A percentile compares a stretch with the other conserved stretches of the same genome.
Conservation (phyloP, 2,329 filamentous ascomycete species). For the Atkinsonella hypoxylon region DNA sequence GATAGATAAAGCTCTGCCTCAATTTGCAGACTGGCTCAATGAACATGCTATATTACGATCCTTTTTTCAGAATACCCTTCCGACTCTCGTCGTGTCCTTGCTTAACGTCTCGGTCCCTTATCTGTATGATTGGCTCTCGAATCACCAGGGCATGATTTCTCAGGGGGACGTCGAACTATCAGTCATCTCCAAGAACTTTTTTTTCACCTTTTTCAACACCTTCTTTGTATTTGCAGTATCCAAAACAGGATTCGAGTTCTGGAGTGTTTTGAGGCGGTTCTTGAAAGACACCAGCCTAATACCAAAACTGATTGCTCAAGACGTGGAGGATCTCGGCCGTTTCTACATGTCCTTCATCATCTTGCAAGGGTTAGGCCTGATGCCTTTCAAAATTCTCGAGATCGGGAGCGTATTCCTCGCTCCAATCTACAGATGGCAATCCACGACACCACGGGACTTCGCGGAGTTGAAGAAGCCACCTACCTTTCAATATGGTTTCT, state of each 20-base stretch:
- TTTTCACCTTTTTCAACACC: slow-evolving; percentile 98
- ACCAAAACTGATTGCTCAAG: slow-evolving; percentile 60
- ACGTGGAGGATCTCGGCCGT: slow-evolving; percentile 59
- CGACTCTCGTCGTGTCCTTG: slow-evolving; percentile 73
- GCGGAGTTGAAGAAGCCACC: slow-evolving; percentile 72
- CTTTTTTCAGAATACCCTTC: slow-evolving; percentile 76
- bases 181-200: slow-evolving; percentile 95
- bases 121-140: slow-evolving; percentile 85
- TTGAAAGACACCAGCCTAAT: slow-evolving; percentile 71
- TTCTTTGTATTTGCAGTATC: slow-evolving; percentile 91
- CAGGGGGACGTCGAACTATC: slow-evolving; percentile 91
- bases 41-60: slow-evolving; percentile 59
- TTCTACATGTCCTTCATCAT: slow-evolving; percentile 96
- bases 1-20: slow-evolving; percentile 60
- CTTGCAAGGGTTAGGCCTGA: slow-evolving; percentile 83
- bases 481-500: slow-evolving; percentile 91
- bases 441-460: slow-evolving; percentile 82
- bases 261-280: slow-evolving; percentile 57
- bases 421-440: slow-evolving; percentile 63
- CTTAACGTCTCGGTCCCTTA: slow-evolving; percentile 87
- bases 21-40: slow-evolving; percentile 54
- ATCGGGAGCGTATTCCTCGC: slow-evolving; percentile 78
- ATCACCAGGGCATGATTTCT: slow-evolving; percentile 88
- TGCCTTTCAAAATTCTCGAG: slow-evolving; percentile 84
- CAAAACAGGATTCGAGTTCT: slow-evolving; percentile 68